Evolutionary conservation across 2,329 filamentous ascomycete genomes (phyloP), one percentile per base, ranked within the genome.

Genomic region (Thielaviopsis punctulata): DNA sequence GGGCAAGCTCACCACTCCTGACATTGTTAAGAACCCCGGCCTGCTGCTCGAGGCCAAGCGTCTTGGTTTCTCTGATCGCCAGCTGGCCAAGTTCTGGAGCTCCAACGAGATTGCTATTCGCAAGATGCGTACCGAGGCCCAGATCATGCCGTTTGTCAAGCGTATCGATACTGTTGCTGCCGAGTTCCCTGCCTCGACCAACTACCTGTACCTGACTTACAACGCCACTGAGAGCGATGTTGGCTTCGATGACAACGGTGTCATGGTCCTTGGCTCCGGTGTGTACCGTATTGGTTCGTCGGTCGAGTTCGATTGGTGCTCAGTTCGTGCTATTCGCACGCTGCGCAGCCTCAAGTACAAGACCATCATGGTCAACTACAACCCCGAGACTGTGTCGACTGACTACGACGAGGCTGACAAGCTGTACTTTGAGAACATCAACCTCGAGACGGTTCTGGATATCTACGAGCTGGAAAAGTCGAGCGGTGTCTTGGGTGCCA

Each of bases 261-360:
- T 95, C 56, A 95, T 96, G 88, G 90, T 98, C 8, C 74, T 96
- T 25, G 90, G 90, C 13, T 95, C 89, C 27, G 90, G 90, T 66
- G 89, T 95, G 9, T 96, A 96, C 73, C 80, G 92, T 56, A 98
- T 98, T 58, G 92, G 92, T 58, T 95, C 89, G 0, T 95, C 90
- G 0, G 92, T 98, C 55, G 92, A 98, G 64, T 98, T 98, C 66
- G 92, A 98, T 67, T 98, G 92, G 92, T 96, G 92, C 66, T 95
- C 92, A 4, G 92, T 98, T 24, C 77, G 90, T 55, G 87, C 92
- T 5, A 93, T 96, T 57, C 82, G 90, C 57, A 96, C 92, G 1
- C 76, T 98, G 7, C 80, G 92, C 49, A 79, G 86, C 58, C 77
- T 82, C 55, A 85, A 85, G 2, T 80, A 83, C 72, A 96, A 96